Conservation (phyloP, 2,329 filamentous ascomycete species). For the Arthrobotrys iridis region DNA sequence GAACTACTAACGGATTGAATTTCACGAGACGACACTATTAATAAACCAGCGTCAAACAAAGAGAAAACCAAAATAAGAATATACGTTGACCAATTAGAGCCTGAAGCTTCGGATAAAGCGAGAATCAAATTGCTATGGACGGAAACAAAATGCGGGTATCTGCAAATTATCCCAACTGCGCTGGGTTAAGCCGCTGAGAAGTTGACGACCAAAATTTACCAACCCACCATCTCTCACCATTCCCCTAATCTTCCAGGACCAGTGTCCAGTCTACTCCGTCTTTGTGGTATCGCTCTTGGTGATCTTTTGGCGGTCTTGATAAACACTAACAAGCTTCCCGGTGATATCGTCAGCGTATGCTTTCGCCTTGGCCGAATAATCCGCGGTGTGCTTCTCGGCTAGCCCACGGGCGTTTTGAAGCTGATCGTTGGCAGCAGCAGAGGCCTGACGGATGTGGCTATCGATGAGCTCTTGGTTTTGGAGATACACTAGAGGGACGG, state of each 20-base stretch:
- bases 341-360: conserved; percentile 75
- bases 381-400: conserved; percentile 72
- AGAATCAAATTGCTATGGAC: neutral
- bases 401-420: conserved; percentile 71
- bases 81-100: neutral
- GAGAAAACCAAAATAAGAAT: neutral
- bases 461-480: conserved; percentile 77
- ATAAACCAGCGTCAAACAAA: neutral
- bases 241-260: neutral
- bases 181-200: neutral
- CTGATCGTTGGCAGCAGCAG: conserved; percentile 71
- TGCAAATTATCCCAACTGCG: neutral
- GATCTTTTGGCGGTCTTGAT: conserved; percentile 67
- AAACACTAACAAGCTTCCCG: conserved; percentile 66
- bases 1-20: neutral
- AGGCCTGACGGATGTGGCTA: conserved; percentile 69
- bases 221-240: neutral
- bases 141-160: neutral
- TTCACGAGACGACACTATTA: neutral
- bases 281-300: conserved; percentile 61
- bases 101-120: neutral
- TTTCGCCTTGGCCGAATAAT: conserved; percentile 72
- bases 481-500: conserved; percentile 72
- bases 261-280: neutral
- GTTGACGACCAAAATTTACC: neutral